phyloP scores from a whole-genome alignment of 495 filamentous ascomycete genomes.

The Hypoxylon fuscum region DNA sequence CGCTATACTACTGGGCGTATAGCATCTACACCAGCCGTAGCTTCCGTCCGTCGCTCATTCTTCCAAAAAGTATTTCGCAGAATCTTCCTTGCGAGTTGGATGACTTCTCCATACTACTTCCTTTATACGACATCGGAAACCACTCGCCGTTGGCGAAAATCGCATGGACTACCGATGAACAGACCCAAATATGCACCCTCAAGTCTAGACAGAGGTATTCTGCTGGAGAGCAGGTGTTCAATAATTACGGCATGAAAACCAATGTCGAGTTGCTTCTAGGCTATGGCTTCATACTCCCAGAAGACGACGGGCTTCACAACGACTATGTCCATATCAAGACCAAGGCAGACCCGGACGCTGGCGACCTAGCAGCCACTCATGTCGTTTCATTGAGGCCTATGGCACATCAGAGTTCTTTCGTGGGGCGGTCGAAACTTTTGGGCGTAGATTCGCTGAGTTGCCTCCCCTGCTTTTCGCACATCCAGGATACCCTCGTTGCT shows the following conservation, averaged over 20 bases:
- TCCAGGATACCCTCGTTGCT: slow-evolving; percentile 53
- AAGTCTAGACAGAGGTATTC: slow-evolving; percentile 33
- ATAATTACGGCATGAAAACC: slow-evolving; percentile 64
- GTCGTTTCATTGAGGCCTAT: slow-evolving; percentile 54
- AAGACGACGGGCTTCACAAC: slow-evolving; percentile 52
- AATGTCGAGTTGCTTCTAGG: slow-evolving; percentile 63
- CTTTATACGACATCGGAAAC: slow-evolving; percentile 63
- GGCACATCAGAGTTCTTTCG: slow-evolving; percentile 46
- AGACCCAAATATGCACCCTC: slow-evolving; percentile 30
- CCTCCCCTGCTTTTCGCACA: slow-evolving; percentile 49
- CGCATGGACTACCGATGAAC: slow-evolving; percentile 48
- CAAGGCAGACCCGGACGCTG: slow-evolving; percentile 40
- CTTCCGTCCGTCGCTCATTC: slow-evolving; percentile 59
- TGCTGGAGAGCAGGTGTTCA: slow-evolving; percentile 54
- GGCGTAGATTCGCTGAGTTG: slow-evolving; percentile 31
- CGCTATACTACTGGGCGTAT: slow-evolving; percentile 64
- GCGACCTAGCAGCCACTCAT: slow-evolving; percentile 38
- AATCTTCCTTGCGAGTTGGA: slow-evolving; percentile 45
- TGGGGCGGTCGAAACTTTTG: slow-evolving; percentile 43
- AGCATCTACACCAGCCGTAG: slow-evolving; percentile 64
- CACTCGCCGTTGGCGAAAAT: slow-evolving; percentile 56
- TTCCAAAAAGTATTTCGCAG: slow-evolving; percentile 36
- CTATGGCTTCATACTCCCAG: slow-evolving; percentile 61
- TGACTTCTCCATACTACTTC: slow-evolving; percentile 63
- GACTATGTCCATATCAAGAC: slow-evolving; percentile 60